Base-by-base conservation (phyloP, 129 eudicot species). In the Rutidosis leptorrhynchoides region DNA sequence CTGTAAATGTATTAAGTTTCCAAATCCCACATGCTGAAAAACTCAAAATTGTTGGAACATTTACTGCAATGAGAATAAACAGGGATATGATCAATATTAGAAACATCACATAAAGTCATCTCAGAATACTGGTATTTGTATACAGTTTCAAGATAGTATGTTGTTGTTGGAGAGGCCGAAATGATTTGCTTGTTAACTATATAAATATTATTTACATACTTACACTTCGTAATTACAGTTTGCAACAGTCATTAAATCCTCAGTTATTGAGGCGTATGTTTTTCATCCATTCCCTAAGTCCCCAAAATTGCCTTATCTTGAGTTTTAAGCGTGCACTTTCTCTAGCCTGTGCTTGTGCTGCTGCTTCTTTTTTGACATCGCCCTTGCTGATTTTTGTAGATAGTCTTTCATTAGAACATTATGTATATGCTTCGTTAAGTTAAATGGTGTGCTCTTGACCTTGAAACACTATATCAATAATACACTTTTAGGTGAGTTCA, bases 331-430 rank as follows among this genome's bases (percentile, higher is more conserved):
- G 77, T 16, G 93, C 93, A 29, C 52, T 78, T 69, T 61, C 84
- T 65, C 88, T 78, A 24, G 93, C 93, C 55, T 80, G 51, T 24
- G 94, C 94, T 65, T 83, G 94, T 43, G 89, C 86, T 45, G 59
- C 83, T 58, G 83, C 83, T 81, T 86, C 86, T 75, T 80, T 78
- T 76, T 83, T 80, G 2, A 74, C 69, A 15, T 67, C 75, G n/a
- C 46, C 35, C 61, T 71, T 62, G 42, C 91, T 85, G 74, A 53
- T 77, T 65, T 81, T 64, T 83, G 80, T 42, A 79, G 71, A 53
- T 87, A 83, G 9, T 79, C 87, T 28, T 75, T 81, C 81, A 84
- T 79, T 45, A 87, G 78, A 58, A 87, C 90, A 30, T 62, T n/a
- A n/a, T n/a, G n/a, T 62, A 42, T 83, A 87, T 2, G 95, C 95